Conservation (phyloP, 345 rosid species). For the Aegle marmelos region DNA sequence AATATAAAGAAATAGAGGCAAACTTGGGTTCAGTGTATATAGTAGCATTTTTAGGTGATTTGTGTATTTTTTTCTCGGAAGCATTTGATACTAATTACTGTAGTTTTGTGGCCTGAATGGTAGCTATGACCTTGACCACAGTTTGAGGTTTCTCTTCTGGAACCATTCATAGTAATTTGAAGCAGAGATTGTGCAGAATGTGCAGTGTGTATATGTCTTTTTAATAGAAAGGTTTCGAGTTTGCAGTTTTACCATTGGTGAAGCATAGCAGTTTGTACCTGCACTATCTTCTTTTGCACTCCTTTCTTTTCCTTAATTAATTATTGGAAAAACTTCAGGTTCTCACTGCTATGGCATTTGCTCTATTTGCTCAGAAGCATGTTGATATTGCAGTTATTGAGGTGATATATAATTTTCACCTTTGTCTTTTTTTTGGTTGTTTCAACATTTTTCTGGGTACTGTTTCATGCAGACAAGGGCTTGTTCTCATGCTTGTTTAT, state of each 20-base stretch:
- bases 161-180: background rate
- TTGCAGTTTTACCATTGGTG: background rate
- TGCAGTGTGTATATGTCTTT: background rate
- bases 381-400: constrained; percentile 84
- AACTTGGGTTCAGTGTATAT: background rate
- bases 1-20: background rate
- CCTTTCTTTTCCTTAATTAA: background rate
- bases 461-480: background rate
- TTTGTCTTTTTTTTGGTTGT: background rate
- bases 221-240: background rate
- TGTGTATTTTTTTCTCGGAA: background rate
- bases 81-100: background rate
- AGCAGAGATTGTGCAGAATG: background rate
- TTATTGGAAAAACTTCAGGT: constrained; percentile 42
- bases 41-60: background rate
- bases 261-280: background rate
- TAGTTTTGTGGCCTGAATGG: background rate
- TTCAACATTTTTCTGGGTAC: background rate
- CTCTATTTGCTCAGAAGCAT: constrained; percentile 64
- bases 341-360: constrained; percentile 76
- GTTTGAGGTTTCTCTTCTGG: background rate
- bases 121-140: background rate
- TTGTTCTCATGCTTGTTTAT: background rate
- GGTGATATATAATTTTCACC: constrained; percentile 33
- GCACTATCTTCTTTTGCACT: background rate